A percentile compares a stretch with the other conserved stretches of the same genome.
Conservation (phyloP, 345 rosid genomes). For the Citrus trifoliata region DNA sequence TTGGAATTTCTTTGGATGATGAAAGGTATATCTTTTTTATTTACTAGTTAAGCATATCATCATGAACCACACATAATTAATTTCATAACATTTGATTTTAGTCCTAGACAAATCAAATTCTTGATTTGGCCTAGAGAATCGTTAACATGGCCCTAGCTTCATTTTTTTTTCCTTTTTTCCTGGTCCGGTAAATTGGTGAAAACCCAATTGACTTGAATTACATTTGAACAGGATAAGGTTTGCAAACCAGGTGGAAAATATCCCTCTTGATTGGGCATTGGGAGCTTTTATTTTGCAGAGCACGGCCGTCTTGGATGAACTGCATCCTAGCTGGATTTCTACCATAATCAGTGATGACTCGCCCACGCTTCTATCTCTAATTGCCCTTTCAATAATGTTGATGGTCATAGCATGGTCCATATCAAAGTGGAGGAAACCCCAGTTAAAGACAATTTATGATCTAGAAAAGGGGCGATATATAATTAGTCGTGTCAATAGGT, state of each 20-base stretch:
- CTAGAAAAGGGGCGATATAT: conserved; percentile 91
- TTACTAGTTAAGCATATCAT: neutral
- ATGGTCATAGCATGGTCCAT: conserved; percentile 52
- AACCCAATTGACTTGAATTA: conserved; percentile 1
- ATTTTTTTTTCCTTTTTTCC: too few relatives aligned
- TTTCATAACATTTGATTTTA: neutral
- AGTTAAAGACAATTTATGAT: conserved; percentile 75
- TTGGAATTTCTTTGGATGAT: conserved; percentile 64
- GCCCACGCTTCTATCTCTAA: conserved; percentile 37
- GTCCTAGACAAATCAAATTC: neutral
- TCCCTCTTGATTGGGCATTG: conserved; percentile 90
- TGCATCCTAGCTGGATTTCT: conserved; percentile 43
- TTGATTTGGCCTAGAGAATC: neutral
- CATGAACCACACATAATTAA: neutral
- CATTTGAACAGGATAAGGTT: conserved; percentile 46
- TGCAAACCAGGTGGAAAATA: conserved; percentile 66
- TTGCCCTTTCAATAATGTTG: conserved; percentile 42
- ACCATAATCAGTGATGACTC: conserved; percentile 45
- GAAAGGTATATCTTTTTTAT: conserved; percentile 36
- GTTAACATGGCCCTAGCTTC: neutral
- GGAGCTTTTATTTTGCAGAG: conserved; percentile 87
- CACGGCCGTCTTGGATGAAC: conserved; percentile 24
- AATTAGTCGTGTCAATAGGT: conserved; percentile 60
- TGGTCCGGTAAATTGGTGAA: neutral
- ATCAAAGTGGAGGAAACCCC: conserved; percentile 79